Conservation (phyloP, 2,329 filamentous ascomycete species). For the Nigrospora oryzae region DNA sequence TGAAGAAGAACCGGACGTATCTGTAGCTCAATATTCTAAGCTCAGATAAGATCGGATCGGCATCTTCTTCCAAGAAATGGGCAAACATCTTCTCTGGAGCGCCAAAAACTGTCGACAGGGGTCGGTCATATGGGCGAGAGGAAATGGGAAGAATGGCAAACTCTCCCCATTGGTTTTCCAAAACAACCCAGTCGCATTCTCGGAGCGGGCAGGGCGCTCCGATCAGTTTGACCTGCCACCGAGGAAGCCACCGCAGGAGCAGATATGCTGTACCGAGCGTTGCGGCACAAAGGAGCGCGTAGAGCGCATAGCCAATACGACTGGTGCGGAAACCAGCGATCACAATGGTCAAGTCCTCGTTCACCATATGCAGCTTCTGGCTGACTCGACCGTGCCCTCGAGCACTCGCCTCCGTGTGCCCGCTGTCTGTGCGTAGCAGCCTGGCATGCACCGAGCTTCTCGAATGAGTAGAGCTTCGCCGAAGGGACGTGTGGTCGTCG, state of each 20-base stretch:
- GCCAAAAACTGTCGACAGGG: conserved; percentile 59
- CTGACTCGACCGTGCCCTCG: conserved; percentile 57
- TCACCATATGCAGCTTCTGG: conserved; percentile 89
- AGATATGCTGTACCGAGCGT: conserved; percentile 77
- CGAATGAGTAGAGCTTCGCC: conserved; percentile 55
- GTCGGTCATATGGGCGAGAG: conserved; percentile 41
- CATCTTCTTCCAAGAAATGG: conserved; percentile 53
- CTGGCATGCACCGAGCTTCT: conserved; percentile 50
- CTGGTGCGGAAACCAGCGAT: conserved; percentile 87
- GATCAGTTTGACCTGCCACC: conserved; percentile 71
- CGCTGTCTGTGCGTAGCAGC: conserved; percentile 64
- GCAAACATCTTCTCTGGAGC: conserved; percentile 50
- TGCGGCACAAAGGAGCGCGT: conserved; percentile 60
- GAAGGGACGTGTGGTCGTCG: conserved; percentile 41
- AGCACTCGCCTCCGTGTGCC: conserved; percentile 58
- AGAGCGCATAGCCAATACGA: conserved; percentile 56
- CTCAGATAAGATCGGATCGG: conserved; percentile 67
- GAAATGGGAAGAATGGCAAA: conserved; percentile 68
- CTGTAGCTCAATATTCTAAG: conserved; percentile 82
- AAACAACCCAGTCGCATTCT: conserved; percentile 81
- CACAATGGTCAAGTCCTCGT: conserved; percentile 89
- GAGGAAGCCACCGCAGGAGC: conserved; percentile 80
- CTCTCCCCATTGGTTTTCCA: conserved; percentile 98
- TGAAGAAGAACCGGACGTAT: conserved; percentile 88
- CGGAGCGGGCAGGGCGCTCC: conserved; percentile 62